A percentile compares a stretch with the other conserved stretches of the same genome.
Conservation (phyloP, 495 filamentous ascomycete genomes). For the Aspergillus ostianus region DNA sequence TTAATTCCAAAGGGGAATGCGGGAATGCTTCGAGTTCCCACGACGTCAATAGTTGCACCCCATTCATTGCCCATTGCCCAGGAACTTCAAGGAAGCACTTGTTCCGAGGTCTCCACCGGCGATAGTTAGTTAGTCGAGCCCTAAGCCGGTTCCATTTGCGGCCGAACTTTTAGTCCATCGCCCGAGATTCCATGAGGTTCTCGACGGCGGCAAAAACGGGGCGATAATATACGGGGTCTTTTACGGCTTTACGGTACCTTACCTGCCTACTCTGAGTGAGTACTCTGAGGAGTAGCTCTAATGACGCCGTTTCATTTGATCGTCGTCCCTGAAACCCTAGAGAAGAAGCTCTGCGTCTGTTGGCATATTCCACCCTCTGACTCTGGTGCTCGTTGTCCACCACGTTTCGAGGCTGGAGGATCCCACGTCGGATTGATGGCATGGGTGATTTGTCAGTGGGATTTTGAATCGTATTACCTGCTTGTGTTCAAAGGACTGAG, state of each 20-base stretch:
- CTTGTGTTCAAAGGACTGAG: too few relatives aligned
- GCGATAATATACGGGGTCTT: conserved; percentile 2
- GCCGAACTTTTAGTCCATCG: neutral
- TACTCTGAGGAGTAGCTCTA: neutral
- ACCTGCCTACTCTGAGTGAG: too few relatives aligned
- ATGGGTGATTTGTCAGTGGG: too few relatives aligned
- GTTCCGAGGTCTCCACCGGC: neutral
- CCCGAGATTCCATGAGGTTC: conserved; percentile 1
- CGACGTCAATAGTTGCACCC: neutral
- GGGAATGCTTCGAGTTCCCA: neutral
- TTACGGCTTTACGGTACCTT: too few relatives aligned
- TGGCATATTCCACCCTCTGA: neutral
- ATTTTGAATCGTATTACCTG: too few relatives aligned
- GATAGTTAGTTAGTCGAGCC: neutral
- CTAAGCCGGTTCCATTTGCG: neutral
- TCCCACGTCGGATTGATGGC: neutral
- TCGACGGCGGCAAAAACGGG: conserved; percentile 4
- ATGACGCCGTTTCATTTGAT: conserved; percentile 30
- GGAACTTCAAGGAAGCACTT: neutral
- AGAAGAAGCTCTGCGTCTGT: conserved; percentile 28
- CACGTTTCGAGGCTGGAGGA: neutral
- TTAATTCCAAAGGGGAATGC: too few relatives aligned
- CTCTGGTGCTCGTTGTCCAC: neutral
- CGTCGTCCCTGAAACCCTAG: conserved; percentile 41
- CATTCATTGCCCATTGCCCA: too few relatives aligned